Conservation (phyloP, 2,329 filamentous ascomycete species). For the Pseudogymnoascus destructans region DNA sequence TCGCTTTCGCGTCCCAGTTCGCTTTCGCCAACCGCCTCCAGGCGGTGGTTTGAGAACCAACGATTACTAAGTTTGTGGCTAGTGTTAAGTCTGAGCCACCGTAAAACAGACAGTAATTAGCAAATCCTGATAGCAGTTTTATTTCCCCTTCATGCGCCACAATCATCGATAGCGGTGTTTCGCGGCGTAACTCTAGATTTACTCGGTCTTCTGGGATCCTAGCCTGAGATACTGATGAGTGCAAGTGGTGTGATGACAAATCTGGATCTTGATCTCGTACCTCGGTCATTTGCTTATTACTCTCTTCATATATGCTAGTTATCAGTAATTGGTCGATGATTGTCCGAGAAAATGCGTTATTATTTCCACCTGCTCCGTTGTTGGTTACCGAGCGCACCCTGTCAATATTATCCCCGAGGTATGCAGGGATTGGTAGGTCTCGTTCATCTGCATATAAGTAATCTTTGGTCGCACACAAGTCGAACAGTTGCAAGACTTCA, state of each 20-base stretch:
- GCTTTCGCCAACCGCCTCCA: too few species aligned
- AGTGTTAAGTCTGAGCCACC: neutral
- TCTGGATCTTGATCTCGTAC: neutral
- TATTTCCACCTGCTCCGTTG: neutral
- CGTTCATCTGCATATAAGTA: neutral
- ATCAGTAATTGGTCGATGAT: constrained; percentile 10
- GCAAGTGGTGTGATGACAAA: neutral
- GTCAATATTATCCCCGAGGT: neutral
- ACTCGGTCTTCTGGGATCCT: neutral
- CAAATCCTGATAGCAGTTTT: neutral
- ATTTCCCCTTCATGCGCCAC: neutral
- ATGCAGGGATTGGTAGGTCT: constrained; percentile 6
- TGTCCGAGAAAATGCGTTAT: constrained; percentile 4
- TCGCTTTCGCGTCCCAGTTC: too few species aligned
- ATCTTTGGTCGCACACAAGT: neutral
- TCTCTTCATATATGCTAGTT: constrained; percentile 1
- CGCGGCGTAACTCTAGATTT: neutral
- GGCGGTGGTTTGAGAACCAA: too few species aligned
- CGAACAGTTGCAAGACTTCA: constrained; percentile 4
- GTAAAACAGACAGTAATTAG: neutral
- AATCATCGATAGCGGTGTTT: neutral
- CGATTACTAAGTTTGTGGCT: neutral
- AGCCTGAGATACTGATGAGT: neutral
- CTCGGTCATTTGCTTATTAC: neutral
- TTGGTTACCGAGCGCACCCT: constrained; percentile 9